Base-by-base conservation (phyloP, 768 basidiomycete genomes). In the Mycena epipterygia region DNA sequence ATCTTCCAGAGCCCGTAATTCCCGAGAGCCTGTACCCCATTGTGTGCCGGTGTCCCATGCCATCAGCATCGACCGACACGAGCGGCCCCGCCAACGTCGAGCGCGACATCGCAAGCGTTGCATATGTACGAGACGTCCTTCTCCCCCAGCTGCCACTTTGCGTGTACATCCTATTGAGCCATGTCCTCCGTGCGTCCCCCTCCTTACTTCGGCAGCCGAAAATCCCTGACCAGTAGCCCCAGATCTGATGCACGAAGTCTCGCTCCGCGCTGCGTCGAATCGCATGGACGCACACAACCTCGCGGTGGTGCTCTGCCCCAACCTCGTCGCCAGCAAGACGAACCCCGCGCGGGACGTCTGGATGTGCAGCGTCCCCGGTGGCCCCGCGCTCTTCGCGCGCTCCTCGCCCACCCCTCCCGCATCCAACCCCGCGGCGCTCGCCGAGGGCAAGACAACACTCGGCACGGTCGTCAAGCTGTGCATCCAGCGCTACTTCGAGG, bases 201-300 rank as follows among this genome's bases (percentile, higher is more conserved):
- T 61, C 42, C 33, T 29, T 37, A 29, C 19, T 41, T 55, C 0
- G 14, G n/a, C 25, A 3, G 41, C 37, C 68, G 32, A n/a, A 46
- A 41, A 35, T 3, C 32, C 8, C 37, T 44, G 11, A 32, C 52
- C n/a, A n/a, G n/a, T 32, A 42, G 37, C 14, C 56, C 35, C 56
- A 96, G 95, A 95, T 74, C 84, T 96, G 7, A 83, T 95, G 71
- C 92, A 96, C 72, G 92, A 96, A 64, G 89, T 95, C 17, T 93
- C 94, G 1, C 80, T 91, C 21, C 89, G 88, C 8, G 85, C 93
- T 3, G 83, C 85, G 3, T 83, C 82, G 8, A 96, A 96, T 75
- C 85, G 87, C 39, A 96, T 96, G 95, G 91, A 93, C 74, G 92
- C 94, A 14, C 87, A 90, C 71, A 96, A 96, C 75, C 90, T 96